Base-by-base conservation (phyloP, 495 filamentous ascomycete species). In the Penicillium verhagenii region DNA sequence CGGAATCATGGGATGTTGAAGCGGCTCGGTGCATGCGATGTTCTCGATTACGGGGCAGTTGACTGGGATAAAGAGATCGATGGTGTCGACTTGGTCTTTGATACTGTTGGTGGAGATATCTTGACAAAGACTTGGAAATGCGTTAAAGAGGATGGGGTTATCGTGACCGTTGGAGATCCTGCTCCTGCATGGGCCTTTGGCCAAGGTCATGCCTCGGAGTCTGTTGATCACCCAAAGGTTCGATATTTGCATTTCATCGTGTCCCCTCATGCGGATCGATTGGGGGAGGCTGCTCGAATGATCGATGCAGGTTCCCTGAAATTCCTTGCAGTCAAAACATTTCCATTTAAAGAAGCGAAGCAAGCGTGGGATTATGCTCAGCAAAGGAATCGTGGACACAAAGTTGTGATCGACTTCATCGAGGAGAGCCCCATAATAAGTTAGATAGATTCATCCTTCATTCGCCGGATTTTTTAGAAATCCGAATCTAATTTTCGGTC, bases 81-180 rank as follows among this genome's bases (percentile, higher is more conserved):
- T 3, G 38, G 19, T 0, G 38, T 50, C 6, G 63, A 63, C 46
- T 19, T 65, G 23, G 54, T 65, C 33, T 37, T 65, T 29, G 63
- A 65, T 59, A 54, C 53, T 9, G 63, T 65, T 39, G 63, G 63
- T 1, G 59, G 53, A 6, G 40, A 51, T n/a, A 42, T 49, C 10
- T 47, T 65, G 10, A 20, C 20, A 10, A 50, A 55, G 21, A 52
- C 48, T 23, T 65, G 63, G 63, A 40, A 56, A 10, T 42, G 33
- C 20, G 53, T 63, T 3, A 56, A 57, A 18, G 49, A 59, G 20
- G 33, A 47, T 42, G 62, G 62, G 6, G 29, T 39, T 4, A 45
- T 57, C 0, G 42, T 57, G 1, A 39, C 54, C 1, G 33, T 57
- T 48, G 52, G 52, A 6, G 53, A 55, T 19, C 46, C 53, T 35